Base-by-base conservation (phyloP, 139 green algal genomes). In the Dunaliella sp. region DNA sequence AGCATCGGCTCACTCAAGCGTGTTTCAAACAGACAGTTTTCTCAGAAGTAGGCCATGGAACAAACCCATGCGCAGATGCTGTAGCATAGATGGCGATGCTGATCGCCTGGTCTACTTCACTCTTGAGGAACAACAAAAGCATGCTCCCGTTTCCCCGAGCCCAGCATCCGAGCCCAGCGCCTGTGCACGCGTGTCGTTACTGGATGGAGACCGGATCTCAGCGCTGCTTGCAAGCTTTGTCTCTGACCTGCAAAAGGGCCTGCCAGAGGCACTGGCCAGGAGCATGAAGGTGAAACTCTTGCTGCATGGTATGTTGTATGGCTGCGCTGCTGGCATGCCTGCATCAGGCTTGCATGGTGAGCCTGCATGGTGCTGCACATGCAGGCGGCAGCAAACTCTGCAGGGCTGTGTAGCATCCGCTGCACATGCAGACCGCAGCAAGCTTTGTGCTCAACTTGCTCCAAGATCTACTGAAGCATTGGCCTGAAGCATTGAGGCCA, bases 51-150 rank as follows among this genome's bases (percentile, higher is more conserved):
- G n/a, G n/a, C n/a, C n/a, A n/a, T n/a, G n/a, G n/a, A n/a, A n/a
- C n/a, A n/a, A n/a, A n/a, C 28, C 33, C 12, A 78, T 57, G 2
- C 32, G 75, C 88, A 93, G 86, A 87, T 94, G 92, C 80, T 91
- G 88, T 37, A 92, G 90, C 87, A 58, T 99, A 1, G 97, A 99
- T 80, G 97, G 97, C 72, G 97, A 99, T 90, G 95, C 95, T 1
- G 97, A 99, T 89, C 92, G 97, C 0, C 81, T 99, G n/a, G 95
- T 99, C 7, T 99, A 97, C 92, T 99, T 98, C 83, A 90, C 85
- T 31, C 87, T 75, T 0, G 38, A 84, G 77, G 25, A 65, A 16
- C 48, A 65, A 65, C 7, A 16, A 7, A 16, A 65, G 48, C 48
- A 65, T 26, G 7, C 7, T 7, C 16, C 48, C 7, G 48, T 16